A percentile compares a stretch with the other conserved stretches of the same genome.
These are phyloP conservation scores for Sanghuangporus weigelae DNA, from an alignment of 1,284 basidiomycete genomes.

Conservation along the genomic window DNA sequence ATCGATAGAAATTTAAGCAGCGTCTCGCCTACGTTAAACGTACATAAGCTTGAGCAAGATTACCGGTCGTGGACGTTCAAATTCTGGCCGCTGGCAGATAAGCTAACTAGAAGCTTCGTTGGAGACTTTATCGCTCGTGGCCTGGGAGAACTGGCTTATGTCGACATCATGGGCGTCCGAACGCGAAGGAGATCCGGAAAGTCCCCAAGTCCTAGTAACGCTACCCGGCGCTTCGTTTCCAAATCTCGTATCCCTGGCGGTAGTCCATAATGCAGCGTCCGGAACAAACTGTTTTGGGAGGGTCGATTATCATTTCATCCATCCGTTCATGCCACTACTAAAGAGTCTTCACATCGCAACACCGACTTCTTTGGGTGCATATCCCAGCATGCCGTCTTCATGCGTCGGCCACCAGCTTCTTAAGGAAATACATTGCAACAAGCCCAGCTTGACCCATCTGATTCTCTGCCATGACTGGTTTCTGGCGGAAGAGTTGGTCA, in stretches of 20 bases:
- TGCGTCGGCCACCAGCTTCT: too few species aligned
- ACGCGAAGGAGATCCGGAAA: too few species aligned
- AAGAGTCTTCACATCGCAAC: background rate
- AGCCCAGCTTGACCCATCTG: background rate
- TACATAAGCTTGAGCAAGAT: background rate
- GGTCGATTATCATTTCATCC: background rate
- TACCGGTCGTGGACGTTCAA: too few species aligned
- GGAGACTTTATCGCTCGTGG: background rate
- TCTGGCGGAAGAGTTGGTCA: background rate
- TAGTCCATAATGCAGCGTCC: background rate
- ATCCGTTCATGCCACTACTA: background rate
- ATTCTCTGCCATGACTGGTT: background rate
- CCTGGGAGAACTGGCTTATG: background rate
- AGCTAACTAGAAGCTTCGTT: too few species aligned
- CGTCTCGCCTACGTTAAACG: background rate
- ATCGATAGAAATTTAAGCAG: too few species aligned
- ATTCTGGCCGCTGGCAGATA: too few species aligned
- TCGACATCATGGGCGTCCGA: background rate
- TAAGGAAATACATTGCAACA: background rate
- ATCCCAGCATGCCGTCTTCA: too few species aligned
- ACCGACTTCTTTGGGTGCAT: background rate
- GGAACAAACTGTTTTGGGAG: background rate
- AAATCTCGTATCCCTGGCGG: background rate
- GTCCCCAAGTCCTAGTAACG: background rate
- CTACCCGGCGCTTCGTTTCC: background rate